Base-by-base conservation (phyloP, 2,329 filamentous ascomycete species). In the Exophiala mesophila region DNA sequence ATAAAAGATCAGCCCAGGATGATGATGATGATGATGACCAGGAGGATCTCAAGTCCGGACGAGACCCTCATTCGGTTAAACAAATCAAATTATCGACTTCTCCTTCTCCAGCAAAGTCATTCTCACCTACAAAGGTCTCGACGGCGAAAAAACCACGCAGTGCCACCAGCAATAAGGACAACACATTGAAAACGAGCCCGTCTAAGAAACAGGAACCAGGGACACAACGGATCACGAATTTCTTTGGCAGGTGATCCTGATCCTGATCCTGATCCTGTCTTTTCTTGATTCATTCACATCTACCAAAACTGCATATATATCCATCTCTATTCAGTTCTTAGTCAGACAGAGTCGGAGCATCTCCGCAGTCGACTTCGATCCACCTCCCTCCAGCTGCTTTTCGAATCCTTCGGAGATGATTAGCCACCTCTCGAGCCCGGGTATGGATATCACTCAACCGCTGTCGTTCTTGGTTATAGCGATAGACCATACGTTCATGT, bases 131-230 rank as follows among this genome's bases (percentile, higher is more conserved):
- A 47, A 75, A 74, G 53, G 31, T 53, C 29, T 38, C 57, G 40
- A 57, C 56, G 29, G 54, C 50, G 37, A 66, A 63, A 53, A 76
- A 74, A 59, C 69, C 65, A 34, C 68, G 71, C 52, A 80, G 76
- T 60, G 75, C 77, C 23, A 78, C 74, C 4, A 75, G 68, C 50
- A 80, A 81, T 55, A 46, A 49, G 32, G 61, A 66, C 24, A 73
- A 64, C 38, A 61, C 66, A 31, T 57, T 63, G 31, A 74, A 73
- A 56, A 67, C 61, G 18, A 60, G 57, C 7, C 56, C 61, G 16
- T 62, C 63, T 50, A 64, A 60, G 28, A 76, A 69, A 45, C 46
- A 54, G 36, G 59, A 61, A 20, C 65, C 69, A 51, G 72, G 74
- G 12, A 78, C 71, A 42, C 70, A 74, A 53, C 74, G 60, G 33